Evolutionary conservation across 1,139 yeast genomes (phyloP).

Genomic region (Casaregolazyma suthepensis): DNA sequence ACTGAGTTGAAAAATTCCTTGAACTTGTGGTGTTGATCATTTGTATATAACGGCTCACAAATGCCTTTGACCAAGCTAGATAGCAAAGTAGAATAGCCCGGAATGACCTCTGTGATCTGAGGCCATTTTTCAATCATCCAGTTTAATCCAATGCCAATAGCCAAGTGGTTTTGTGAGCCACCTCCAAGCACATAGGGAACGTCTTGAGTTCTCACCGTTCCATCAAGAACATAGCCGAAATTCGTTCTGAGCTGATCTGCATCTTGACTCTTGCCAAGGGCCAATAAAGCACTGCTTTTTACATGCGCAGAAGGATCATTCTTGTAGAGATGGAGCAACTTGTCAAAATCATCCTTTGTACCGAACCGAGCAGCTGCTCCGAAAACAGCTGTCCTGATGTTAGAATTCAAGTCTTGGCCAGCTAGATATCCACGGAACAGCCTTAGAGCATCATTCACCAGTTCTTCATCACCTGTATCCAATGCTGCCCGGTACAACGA

Average conservation of each 20-base stretch:
- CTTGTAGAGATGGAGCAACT: conserved; percentile 47
- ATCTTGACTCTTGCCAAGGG: conserved; percentile 67
- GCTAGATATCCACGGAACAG: conserved; percentile 4
- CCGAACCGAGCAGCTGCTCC: conserved; percentile 33
- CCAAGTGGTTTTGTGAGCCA: conserved; percentile 53
- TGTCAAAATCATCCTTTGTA: conserved; percentile 45
- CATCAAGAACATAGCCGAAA: conserved; percentile 55
- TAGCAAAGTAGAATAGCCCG: conserved; percentile 53
- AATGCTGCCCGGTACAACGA: conserved; percentile 67
- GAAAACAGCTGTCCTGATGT: conserved; percentile 68
- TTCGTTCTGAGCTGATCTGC: conserved; percentile 54
- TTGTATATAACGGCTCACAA: conserved; percentile 43
- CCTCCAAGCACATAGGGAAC: conserved; percentile 66
- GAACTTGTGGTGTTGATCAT: conserved; percentile 41
- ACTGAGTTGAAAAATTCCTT: conserved; percentile 47
- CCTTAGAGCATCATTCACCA: conserved; percentile 26
- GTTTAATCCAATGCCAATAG: conserved; percentile 57
- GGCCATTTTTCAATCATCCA: conserved; percentile 52
- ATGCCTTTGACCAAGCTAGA: conserved; percentile 58
- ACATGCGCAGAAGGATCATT: conserved; percentile 66
- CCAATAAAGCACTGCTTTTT: conserved; percentile 56
- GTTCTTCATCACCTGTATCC: conserved; percentile 57
- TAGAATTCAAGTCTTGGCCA: conserved; percentile 62
- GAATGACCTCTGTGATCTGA: conserved; percentile 41
- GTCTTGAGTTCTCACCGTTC: conserved; percentile 74